Conservation (phyloP, 2,329 filamentous ascomycete species). For the Venturia aucupariae region DNA sequence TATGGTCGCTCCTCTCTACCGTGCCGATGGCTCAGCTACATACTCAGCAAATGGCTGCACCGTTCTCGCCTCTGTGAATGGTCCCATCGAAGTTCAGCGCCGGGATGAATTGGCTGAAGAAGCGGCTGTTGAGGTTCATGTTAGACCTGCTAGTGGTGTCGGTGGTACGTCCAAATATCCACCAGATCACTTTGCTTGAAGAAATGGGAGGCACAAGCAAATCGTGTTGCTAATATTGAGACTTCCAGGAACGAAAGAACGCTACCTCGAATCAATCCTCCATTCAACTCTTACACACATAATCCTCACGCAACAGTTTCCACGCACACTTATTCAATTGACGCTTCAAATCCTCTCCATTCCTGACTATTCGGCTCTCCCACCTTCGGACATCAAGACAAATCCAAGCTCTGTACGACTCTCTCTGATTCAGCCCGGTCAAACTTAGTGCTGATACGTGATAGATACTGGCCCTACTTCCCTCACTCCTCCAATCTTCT, state of each 20-base stretch:
- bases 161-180: conserved; percentile 50
- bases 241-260: conserved; percentile 37
- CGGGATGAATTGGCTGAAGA: conserved; percentile 89
- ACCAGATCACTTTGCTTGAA: background rate
- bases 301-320: conserved; percentile 65
- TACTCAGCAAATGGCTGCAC: conserved; percentile 70
- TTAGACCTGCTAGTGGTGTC: conserved; percentile 76
- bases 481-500: conserved; percentile 71
- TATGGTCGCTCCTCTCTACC: conserved; percentile 39
- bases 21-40: conserved; percentile 70
- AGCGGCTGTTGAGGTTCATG: conserved; percentile 78
- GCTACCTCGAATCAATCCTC: conserved; percentile 71
- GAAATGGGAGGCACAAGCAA: background rate
- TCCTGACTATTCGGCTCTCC: conserved; percentile 51
- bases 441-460: background rate
- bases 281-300: conserved; percentile 64
- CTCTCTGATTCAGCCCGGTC: background rate
- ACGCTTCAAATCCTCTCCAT: conserved; percentile 65
- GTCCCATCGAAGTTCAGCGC: conserved; percentile 80
- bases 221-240: background rate
- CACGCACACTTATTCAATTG: conserved; percentile 68
- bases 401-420: background rate
- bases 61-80: conserved; percentile 80
- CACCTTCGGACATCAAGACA: background rate
- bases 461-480: conserved; percentile 49